These are phyloP conservation scores for Celoporthe dispersa DNA, from an alignment of 2,329 filamentous ascomycete genomes.

Conservation along the genomic window DNA sequence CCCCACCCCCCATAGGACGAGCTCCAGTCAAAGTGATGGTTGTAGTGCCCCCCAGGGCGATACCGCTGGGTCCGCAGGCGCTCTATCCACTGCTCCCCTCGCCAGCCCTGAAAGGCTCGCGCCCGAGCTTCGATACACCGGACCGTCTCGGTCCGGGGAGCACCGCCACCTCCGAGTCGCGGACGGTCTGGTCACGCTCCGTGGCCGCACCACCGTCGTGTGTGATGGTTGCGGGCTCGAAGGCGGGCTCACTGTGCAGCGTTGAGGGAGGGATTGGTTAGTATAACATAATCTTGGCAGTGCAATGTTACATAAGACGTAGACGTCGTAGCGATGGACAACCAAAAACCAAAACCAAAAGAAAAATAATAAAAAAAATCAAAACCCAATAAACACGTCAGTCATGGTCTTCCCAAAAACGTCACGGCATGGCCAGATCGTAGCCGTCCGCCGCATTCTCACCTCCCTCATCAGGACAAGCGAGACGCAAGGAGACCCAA, in stretches of 20 bases:
- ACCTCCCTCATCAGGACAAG: slow-evolving; percentile 13
- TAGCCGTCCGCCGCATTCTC: background rate
- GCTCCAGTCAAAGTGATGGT: slow-evolving; percentile 60
- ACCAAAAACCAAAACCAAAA: background rate
- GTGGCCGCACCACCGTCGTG: slow-evolving; percentile 48
- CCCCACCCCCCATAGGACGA: slow-evolving; percentile 49
- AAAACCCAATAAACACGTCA: background rate
- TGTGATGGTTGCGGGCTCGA: slow-evolving; percentile 55
- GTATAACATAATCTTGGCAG: background rate
- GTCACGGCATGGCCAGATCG: slow-evolving; percentile 3
- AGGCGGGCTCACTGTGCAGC: slow-evolving; percentile 48
- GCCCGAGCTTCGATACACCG: slow-evolving; percentile 54
- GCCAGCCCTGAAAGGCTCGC: slow-evolving; percentile 56
- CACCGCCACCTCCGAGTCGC: slow-evolving; percentile 58
- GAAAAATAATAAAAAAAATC: background rate
- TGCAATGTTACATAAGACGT: background rate
- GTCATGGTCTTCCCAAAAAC: background rate
- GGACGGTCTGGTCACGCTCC: slow-evolving; percentile 48
- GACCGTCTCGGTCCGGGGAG: slow-evolving; percentile 48
- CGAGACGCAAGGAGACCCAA: slow-evolving; percentile 6
- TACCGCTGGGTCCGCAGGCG: slow-evolving; percentile 58
- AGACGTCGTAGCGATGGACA: background rate
- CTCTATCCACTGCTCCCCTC: slow-evolving; percentile 57
- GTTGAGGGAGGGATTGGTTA: background rate
- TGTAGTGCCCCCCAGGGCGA: slow-evolving; percentile 52